These are phyloP conservation scores for Bryum argenteum DNA, from an alignment of 225 moss, liverwort and hornwort species.

Conservation along the genomic window DNA sequence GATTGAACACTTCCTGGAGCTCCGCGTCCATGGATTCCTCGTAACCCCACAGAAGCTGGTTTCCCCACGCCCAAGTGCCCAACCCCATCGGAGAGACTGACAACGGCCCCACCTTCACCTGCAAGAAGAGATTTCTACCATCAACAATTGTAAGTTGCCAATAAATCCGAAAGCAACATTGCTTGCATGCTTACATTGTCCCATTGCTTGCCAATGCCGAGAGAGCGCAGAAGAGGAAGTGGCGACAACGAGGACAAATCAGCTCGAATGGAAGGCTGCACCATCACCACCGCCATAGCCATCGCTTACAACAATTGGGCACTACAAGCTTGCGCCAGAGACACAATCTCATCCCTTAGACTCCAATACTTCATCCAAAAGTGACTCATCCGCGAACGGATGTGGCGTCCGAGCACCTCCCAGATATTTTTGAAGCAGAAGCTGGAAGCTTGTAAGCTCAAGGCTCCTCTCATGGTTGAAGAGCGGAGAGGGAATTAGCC, in stretches of 20 bases:
- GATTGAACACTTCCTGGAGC: conserved; percentile 86
- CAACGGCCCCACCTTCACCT: conserved; percentile 84
- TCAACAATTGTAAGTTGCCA: not conserved
- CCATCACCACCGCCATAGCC: conserved; percentile 40
- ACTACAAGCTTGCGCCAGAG: not conserved
- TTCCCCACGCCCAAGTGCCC: conserved; percentile 99
- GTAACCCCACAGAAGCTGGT: conserved; percentile 92
- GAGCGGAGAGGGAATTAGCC: not conserved
- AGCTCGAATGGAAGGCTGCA: conserved; percentile 41
- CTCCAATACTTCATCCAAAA: conserved; percentile 32
- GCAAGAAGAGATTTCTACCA: not conserved
- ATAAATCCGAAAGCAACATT: not conserved
- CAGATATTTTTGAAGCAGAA: no score
- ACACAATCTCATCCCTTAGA: not conserved
- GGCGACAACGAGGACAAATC: conserved; percentile 54
- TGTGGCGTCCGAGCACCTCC: not conserved
- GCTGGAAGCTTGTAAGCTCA: no score
- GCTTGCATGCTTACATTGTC: conserved; percentile 24
- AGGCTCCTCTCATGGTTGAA: not conserved
- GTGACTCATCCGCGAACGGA: conserved; percentile 30
- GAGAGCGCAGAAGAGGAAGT: conserved; percentile 55
- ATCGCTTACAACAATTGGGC: conserved; percentile 12
- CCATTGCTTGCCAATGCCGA: conserved; percentile 60
- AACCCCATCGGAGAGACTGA: conserved; percentile 90
- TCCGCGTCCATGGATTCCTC: conserved; percentile 91